Conservation (phyloP, 2,329 filamentous ascomycete genomes). For the Ceratocystis eucalypticola region DNA sequence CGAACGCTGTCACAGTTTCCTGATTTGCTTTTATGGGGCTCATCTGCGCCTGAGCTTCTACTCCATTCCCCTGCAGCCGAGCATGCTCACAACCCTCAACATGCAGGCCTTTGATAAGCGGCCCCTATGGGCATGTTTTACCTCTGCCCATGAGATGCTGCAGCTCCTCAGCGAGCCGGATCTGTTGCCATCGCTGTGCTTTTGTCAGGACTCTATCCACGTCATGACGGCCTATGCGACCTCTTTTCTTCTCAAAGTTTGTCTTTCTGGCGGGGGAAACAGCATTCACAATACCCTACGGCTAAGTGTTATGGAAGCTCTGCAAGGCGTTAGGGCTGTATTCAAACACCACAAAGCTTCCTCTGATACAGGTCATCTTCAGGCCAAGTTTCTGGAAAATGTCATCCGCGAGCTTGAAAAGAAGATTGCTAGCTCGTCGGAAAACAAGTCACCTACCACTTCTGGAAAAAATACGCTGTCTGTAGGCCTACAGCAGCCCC, state of each 20-base stretch:
- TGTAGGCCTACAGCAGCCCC: neutral
- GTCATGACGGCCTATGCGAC: slow-evolving; percentile 32
- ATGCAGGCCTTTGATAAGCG: slow-evolving; percentile 23
- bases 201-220: slow-evolving; percentile 31
- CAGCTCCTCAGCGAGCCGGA: slow-evolving; percentile 23
- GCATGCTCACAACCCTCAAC: slow-evolving; percentile 22
- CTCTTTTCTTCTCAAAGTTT: slow-evolving; percentile 28
- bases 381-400: slow-evolving; percentile 25
- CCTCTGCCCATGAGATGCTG: slow-evolving; percentile 27
- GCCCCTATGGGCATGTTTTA: slow-evolving; percentile 25
- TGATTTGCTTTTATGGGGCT: slow-evolving; percentile 29
- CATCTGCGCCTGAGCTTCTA: slow-evolving; percentile 29
- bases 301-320: slow-evolving; percentile 18
- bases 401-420: slow-evolving; percentile 17
- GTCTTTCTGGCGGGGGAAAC: slow-evolving; percentile 14
- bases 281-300: slow-evolving; percentile 18
- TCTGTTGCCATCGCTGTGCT: slow-evolving; percentile 27
- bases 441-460: neutral
- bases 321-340: slow-evolving; percentile 20
- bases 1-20: slow-evolving; percentile 26
- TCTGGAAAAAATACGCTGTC: neutral
- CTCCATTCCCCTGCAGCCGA: slow-evolving; percentile 27
- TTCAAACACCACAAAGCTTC: slow-evolving; percentile 25
- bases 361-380: slow-evolving; percentile 24
- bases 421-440: slow-evolving; percentile 7